phyloP scores from a whole-genome alignment of 768 basidiomycete species.

The Suillus subalutaceus region DNA sequence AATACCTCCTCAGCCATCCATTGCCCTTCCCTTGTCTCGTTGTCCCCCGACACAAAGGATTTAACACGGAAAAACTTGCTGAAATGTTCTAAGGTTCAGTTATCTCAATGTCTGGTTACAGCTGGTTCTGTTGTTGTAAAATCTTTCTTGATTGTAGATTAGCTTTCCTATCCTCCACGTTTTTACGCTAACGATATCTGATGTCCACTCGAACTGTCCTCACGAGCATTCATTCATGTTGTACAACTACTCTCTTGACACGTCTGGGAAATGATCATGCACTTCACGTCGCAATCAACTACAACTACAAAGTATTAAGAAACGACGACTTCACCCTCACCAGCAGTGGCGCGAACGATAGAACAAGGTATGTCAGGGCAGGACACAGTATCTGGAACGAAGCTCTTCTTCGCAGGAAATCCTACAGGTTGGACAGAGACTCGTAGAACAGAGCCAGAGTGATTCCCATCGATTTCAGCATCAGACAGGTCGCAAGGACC shows the following conservation, averaged over 20 bases:
- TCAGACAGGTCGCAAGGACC: neutral
- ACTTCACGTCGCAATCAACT: neutral
- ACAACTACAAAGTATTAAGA: neutral
- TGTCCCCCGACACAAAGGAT: constrained; percentile 25
- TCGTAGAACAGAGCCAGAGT: neutral
- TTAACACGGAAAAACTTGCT: constrained; percentile 20
- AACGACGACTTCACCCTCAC: neutral
- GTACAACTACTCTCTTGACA: neutral
- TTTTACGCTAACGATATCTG: neutral
- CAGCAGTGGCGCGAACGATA: neutral
- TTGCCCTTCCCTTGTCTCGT: constrained; percentile 27
- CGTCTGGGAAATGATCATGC: neutral
- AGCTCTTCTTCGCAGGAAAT: neutral
- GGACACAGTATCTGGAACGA: neutral
- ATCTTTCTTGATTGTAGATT: neutral
- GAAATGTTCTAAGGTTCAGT: constrained; percentile 21
- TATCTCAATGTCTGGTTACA: neutral
- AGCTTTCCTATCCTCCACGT: neutral
- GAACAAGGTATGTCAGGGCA: neutral
- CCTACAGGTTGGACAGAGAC: neutral
- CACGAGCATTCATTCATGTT: neutral
- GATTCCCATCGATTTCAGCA: no score
- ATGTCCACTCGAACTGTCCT: neutral
- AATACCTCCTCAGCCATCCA: constrained; percentile 23
- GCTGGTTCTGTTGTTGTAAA: neutral